Conservation (phyloP, 2,329 filamentous ascomycete genomes). For the Hymenoscyphus repandus region DNA sequence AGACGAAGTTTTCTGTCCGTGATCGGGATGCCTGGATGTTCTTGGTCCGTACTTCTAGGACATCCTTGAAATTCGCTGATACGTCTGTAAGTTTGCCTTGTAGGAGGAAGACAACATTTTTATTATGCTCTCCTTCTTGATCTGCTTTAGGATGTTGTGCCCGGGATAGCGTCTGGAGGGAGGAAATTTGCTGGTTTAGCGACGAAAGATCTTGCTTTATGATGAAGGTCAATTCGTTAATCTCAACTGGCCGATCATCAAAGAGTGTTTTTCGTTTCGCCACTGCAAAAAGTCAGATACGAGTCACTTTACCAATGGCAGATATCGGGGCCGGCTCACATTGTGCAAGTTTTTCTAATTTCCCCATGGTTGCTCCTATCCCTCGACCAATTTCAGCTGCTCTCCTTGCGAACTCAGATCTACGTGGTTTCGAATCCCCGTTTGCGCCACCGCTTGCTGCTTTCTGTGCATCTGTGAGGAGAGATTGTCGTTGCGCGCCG, state of each 20-base stretch:
- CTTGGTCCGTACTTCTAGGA: constrained; percentile 91
- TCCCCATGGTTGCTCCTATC: constrained; percentile 88
- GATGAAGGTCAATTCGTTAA: constrained; percentile 93
- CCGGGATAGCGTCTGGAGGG: constrained; percentile 71
- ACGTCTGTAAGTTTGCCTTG: constrained; percentile 92
- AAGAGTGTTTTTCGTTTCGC: constrained; percentile 97
- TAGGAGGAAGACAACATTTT: constrained; percentile 88
- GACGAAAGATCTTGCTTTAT: constrained; percentile 94
- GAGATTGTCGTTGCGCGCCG: constrained; percentile 72
- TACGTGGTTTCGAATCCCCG: constrained; percentile 43
- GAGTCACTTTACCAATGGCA: neutral
- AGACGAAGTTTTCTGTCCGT: constrained; percentile 94
- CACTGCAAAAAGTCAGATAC: constrained; percentile 42
- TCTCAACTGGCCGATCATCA: constrained; percentile 93
- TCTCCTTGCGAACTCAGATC: constrained; percentile 88
- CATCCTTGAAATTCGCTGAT: constrained; percentile 93
- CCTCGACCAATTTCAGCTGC: constrained; percentile 89
- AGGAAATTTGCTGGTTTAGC: constrained; percentile 80
- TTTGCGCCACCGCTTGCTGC: constrained; percentile 48
- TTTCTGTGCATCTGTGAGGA: constrained; percentile 71
- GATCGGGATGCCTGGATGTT: constrained; percentile 94
- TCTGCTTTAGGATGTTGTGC: constrained; percentile 67
- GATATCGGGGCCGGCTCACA: constrained; percentile 41
- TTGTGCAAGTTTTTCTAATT: constrained; percentile 88
- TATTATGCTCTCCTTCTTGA: constrained; percentile 95